Percentiles rank a stretch among this genome's conserved stretches.
phyloP scores from a whole-genome alignment of 2,329 filamentous ascomycete species.

The Chaetomiaceae sp. region DNA sequence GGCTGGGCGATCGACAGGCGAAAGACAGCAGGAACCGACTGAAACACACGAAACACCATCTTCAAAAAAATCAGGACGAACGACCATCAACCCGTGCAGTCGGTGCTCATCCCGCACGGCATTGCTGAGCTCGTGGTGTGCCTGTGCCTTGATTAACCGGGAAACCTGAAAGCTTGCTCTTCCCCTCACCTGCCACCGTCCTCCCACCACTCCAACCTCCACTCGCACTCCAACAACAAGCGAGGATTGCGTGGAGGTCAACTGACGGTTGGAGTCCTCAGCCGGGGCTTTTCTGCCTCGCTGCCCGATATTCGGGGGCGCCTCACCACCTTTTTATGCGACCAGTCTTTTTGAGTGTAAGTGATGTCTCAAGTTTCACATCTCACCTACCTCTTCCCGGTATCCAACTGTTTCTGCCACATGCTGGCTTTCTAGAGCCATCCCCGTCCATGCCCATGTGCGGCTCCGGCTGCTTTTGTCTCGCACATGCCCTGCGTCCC shows the following conservation, averaged over 20 bases:
- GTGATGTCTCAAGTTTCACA: conserved; percentile 7
- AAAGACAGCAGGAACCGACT: background rate
- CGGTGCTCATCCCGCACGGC: background rate
- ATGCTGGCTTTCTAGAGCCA: background rate
- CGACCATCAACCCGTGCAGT: background rate
- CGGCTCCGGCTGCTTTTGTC: background rate
- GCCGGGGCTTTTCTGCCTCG: background rate
- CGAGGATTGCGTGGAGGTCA: conserved; percentile 10
- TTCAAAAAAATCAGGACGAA: background rate
- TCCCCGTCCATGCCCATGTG: background rate
- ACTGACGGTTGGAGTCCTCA: conserved; percentile 1
- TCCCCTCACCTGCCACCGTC: conserved; percentile 13
- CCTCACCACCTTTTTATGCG: conserved; percentile 11
- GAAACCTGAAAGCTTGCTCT: conserved; percentile 7
- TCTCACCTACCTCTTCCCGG: background rate
- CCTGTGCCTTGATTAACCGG: background rate
- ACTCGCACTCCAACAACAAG: background rate
- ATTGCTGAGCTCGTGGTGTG: conserved; percentile 2
- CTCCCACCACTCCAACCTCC: background rate
- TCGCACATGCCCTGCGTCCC: conserved; percentile 1
- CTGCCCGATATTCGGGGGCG: conserved; percentile 9
- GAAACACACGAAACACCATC: background rate
- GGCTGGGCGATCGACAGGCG: background rate
- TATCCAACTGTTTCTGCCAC: background rate
- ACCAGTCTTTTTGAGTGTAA: conserved; percentile 13